Conservation (phyloP, 129 eudicot species). For the Logfia minima region DNA sequence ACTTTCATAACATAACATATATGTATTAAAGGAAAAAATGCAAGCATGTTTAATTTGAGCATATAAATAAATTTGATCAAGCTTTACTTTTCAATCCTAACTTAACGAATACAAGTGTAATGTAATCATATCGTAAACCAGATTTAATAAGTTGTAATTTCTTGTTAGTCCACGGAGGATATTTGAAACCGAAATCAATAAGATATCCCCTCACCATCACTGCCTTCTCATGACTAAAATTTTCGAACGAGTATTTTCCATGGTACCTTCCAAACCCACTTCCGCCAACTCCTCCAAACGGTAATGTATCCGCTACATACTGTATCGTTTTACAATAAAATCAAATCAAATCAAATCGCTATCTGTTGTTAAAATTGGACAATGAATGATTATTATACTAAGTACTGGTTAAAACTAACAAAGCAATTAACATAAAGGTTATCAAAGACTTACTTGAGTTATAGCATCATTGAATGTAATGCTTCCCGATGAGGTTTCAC, state of each 20-base stretch:
- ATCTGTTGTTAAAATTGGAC: neutral
- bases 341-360: too few species aligned
- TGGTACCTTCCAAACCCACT: conserved; percentile 89
- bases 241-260: conserved; percentile 80
- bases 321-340: conserved; percentile 26
- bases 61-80: conserved; percentile 5
- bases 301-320: conserved; percentile 73
- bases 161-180: conserved; percentile 77
- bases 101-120: conserved; percentile 46
- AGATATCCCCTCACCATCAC: conserved; percentile 51
- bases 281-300: conserved; percentile 94
- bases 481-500: conserved; percentile 76
- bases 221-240: conserved; percentile 72
- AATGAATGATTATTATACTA: neutral
- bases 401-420: neutral
- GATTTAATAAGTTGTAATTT: conserved; percentile 61
- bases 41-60: neutral
- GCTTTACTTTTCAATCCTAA: conserved; percentile 64
- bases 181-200: conserved; percentile 79
- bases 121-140: conserved; percentile 58
- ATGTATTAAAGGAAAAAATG: too few species aligned
- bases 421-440: neutral
- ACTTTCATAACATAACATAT: neutral
- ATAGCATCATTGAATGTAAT: conserved; percentile 72
- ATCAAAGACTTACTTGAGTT: conserved; percentile 51